These are phyloP conservation scores for Penicillium cataractarum DNA, from an alignment of 495 filamentous ascomycete species.

Conservation along the genomic window DNA sequence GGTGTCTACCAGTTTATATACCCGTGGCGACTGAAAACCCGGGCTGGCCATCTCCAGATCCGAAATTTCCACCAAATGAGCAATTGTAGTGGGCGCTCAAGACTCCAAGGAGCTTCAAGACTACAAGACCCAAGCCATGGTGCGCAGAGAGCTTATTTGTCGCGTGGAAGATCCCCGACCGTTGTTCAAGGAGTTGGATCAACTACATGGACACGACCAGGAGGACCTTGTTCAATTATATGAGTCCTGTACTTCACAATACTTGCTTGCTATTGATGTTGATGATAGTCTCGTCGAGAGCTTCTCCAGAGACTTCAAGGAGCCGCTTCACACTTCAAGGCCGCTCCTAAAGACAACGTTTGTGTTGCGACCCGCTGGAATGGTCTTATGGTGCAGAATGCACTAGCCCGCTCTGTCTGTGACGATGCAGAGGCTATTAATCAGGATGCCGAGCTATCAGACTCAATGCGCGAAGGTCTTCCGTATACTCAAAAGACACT, in stretches of 20 bases:
- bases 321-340: not conserved
- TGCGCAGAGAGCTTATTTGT: slow-evolving; percentile 5
- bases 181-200: slow-evolving; percentile 1
- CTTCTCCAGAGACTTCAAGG: not conserved
- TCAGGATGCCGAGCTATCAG: not conserved
- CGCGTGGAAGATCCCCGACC: not conserved
- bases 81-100: not conserved
- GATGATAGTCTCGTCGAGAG: not conserved
- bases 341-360: not conserved
- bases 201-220: not conserved
- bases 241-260: not conserved
- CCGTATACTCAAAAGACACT: not conserved
- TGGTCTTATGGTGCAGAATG: slow-evolving; percentile 5
- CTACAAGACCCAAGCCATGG: not conserved
- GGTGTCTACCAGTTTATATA: not conserved
- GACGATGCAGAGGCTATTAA: not conserved
- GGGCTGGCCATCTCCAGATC: slow-evolving; percentile 5
- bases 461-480: not conserved
- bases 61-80: not conserved
- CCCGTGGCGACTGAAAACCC: not conserved
- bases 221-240: not conserved
- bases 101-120: not conserved
- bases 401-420: not conserved
- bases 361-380: not conserved
- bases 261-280: not conserved